Evolutionary conservation across 1,139 yeast genomes (phyloP), one percentile per base, ranked within the genome.

Genomic region (Kodamaea derodonti): DNA sequence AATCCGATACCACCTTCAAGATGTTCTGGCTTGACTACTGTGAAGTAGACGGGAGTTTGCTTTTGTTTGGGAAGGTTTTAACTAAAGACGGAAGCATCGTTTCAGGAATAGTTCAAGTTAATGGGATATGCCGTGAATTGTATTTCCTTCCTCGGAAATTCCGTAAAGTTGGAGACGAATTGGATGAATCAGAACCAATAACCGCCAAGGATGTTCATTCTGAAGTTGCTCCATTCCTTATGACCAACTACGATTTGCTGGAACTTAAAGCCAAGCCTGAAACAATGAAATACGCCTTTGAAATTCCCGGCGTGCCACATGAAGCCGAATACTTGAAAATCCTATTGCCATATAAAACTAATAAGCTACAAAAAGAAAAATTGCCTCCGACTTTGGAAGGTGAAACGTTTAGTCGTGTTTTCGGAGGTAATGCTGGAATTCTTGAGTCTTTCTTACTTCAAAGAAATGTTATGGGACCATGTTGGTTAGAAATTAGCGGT

Each of bases 401-500:
- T 39, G 80, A 76, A 35, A 84, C 95, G 0, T 90, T 85, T 53
- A 65, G 72, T 15, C 84, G 76, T 40, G 86, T 87, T 3, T 88
- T 90, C 62, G 98, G 98, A 31, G 70, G 87, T 4, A 76, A 72
- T 40, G 62, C 94, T 3, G 72, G 73, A 38, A 68, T 86, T 27
- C 88, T 92, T 58, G 98, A 92, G 61, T 74, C 87, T 11, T 87
- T 92, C 60, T 95, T 87, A 10, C 54, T 88, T 20, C 86, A 84
- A 54, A 74, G 85, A 47, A 80, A 83, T 45, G 72, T 92, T 28
- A 88, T 88, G 96, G 99, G 99, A 4, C 99, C 99, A 1, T 88
- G 98, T 54, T 92, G 98, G 98, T 65, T 92, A 35, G 83, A 83
- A 35, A 68, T 94, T 32, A 65, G 71, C 28, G 69, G 75, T 31